Percentiles rank a stretch among this genome's conserved stretches.
Conservation (phyloP, 225 moss, liverwort and hornwort genomes). For the Pseudisothecium myosuroides region DNA sequence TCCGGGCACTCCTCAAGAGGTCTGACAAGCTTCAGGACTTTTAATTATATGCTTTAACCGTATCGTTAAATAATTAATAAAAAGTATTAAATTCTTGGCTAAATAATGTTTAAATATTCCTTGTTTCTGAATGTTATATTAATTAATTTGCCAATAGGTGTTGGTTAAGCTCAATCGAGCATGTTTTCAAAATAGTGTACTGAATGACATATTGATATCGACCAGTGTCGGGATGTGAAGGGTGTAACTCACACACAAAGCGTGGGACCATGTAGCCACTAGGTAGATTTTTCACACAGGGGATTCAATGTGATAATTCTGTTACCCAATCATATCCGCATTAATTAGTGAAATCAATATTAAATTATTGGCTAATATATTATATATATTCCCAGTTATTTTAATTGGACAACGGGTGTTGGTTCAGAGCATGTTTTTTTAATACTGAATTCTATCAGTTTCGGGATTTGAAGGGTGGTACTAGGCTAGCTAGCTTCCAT, state of each 20-base stretch:
- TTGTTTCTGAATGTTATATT: not conserved
- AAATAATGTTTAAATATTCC: not conserved
- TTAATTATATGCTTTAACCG: not conserved
- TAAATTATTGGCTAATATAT: too few species aligned
- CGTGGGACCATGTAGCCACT: not conserved
- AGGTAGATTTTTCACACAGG: too few species aligned
- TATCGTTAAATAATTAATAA: too few species aligned
- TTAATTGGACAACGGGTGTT: not conserved
- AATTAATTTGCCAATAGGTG: not conserved
- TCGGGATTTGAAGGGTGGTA: not conserved
- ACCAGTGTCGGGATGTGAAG: not conserved
- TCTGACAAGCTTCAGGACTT: not conserved
- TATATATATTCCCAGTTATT: not conserved
- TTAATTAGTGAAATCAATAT: not conserved
- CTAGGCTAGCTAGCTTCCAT: not conserved
- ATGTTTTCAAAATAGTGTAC: not conserved
- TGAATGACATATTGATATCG: not conserved
- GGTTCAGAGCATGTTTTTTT: not conserved
- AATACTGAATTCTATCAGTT: not conserved
- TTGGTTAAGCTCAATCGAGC: not conserved
- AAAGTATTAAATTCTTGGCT: too few species aligned
- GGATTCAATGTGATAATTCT: not conserved
- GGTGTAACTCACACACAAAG: not conserved
- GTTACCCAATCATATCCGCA: not conserved
- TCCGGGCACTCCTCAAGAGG: constrained; percentile 73